Evolutionary conservation across 768 basidiomycete species (phyloP).

Genomic region (Suillus bovinus): DNA sequence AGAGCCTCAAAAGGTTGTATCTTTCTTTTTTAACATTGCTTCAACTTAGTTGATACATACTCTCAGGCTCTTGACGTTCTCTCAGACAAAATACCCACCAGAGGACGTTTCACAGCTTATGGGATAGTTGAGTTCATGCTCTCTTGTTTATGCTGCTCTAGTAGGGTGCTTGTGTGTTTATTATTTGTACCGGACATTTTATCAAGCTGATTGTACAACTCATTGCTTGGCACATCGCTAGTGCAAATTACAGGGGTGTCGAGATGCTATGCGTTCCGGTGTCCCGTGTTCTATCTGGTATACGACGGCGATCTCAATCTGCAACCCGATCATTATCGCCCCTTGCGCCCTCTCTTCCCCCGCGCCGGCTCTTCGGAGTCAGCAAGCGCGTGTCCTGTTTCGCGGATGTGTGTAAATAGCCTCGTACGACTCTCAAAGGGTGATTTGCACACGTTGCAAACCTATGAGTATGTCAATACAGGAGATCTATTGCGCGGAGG

Average conservation of each 20-base stretch:
- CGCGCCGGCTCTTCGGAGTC: slow-evolving; percentile 27
- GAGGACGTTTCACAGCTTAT: slow-evolving; percentile 90
- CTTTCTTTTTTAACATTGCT: not conserved
- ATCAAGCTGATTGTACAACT: slow-evolving; percentile 7
- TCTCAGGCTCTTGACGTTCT: slow-evolving; percentile 85
- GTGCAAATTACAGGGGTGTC: not conserved
- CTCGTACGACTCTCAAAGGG: slow-evolving; percentile 69
- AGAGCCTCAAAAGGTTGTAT: slow-evolving; percentile 89
- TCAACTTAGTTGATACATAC: slow-evolving; percentile 12
- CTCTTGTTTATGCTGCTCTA: not conserved
- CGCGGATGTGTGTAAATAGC: slow-evolving; percentile 71
- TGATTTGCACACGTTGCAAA: slow-evolving; percentile 70
- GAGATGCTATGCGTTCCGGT: not conserved
- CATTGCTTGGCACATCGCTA: not conserved
- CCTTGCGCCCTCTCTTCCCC: slow-evolving; percentile 36
- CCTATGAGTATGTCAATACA: slow-evolving; percentile 26
- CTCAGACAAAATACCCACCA: slow-evolving; percentile 95
- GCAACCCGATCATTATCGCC: not conserved
- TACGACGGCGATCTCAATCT: not conserved
- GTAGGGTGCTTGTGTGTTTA: not conserved
- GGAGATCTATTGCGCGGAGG: slow-evolving; percentile 2
- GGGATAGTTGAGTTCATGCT: slow-evolving; percentile 51
- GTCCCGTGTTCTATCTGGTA: not conserved
- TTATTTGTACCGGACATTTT: slow-evolving; percentile 13
- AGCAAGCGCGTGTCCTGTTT: slow-evolving; percentile 69